Conservation (phyloP, 1,284 basidiomycete species). For the Boletus putidus region DNA sequence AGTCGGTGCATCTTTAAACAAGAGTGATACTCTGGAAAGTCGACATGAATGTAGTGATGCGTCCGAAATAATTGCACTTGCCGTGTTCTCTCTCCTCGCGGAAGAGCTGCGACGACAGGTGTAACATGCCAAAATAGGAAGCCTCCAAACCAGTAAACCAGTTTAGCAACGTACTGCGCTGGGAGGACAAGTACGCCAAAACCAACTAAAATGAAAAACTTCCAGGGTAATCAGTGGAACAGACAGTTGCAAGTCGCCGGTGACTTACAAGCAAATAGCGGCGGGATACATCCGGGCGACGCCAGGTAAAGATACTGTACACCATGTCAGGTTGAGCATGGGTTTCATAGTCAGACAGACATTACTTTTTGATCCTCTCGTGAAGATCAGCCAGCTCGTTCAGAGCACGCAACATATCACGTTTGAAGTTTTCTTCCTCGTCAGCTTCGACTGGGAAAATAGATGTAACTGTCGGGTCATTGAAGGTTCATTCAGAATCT, state of each 20-base stretch:
- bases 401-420: slow-evolving; percentile 43
- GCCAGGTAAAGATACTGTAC: slow-evolving; percentile 63
- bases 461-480: background rate
- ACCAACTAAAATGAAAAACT: slow-evolving; percentile 40
- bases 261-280: slow-evolving; percentile 49
- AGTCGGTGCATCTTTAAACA: slow-evolving; percentile 56
- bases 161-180: slow-evolving; percentile 50
- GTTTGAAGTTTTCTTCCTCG: slow-evolving; percentile 46
- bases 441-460: slow-evolving; percentile 9
- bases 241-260: background rate
- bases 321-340: slow-evolving; percentile 8
- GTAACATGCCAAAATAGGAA: slow-evolving; percentile 63
- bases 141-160: slow-evolving; percentile 48
- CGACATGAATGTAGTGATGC: slow-evolving; percentile 3
- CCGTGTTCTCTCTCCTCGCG: slow-evolving; percentile 49
- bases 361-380: slow-evolving; percentile 65
- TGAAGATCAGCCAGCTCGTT: slow-evolving; percentile 59
- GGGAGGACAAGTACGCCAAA: slow-evolving; percentile 49
- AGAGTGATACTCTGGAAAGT: slow-evolving; percentile 45
- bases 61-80: slow-evolving; percentile 27
- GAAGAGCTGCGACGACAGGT: slow-evolving; percentile 55
- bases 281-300: slow-evolving; percentile 50
- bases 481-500: slow-evolving; percentile 1
- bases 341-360: slow-evolving; percentile 21
- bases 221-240: slow-evolving; percentile 1